Evolutionary conservation across 306 rosid genomes (phyloP).

Genomic region (Lotus japonicus): DNA sequence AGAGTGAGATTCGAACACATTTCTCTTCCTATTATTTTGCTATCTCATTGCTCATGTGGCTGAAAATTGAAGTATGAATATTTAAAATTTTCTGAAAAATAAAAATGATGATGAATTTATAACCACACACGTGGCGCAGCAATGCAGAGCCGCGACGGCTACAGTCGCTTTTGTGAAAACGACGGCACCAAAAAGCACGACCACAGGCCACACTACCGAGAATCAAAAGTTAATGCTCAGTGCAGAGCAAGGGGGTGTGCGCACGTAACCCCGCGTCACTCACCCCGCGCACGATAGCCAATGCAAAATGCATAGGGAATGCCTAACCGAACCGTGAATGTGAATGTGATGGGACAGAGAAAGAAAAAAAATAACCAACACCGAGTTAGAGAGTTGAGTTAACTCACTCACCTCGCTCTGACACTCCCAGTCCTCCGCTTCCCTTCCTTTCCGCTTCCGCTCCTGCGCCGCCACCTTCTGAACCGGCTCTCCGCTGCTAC

Average conservation of each 20-base stretch:
- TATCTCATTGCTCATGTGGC: too few species aligned
- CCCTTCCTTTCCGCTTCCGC: slow-evolving; percentile 61
- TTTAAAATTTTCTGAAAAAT: neutral
- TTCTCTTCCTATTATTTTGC: too few species aligned
- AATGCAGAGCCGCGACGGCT: neutral
- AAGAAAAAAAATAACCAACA: neutral
- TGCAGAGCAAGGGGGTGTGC: slow-evolving; percentile 16
- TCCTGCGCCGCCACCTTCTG: slow-evolving; percentile 32
- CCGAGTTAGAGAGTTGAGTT: neutral
- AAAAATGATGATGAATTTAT: neutral
- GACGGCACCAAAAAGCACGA: neutral
- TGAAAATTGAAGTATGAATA: neutral
- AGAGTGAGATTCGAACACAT: too few species aligned
- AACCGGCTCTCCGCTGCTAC: slow-evolving; percentile 43
- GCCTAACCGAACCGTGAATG: neutral
- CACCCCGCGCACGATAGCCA: slow-evolving; percentile 26
- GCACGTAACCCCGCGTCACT: slow-evolving; percentile 28
- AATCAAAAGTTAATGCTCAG: neutral
- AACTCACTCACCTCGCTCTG: slow-evolving; percentile 62
- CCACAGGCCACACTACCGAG: too few species aligned
- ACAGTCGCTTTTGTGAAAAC: neutral
- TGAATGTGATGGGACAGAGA: neutral
- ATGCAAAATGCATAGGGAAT: too few species aligned
- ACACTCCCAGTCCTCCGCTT: slow-evolving; percentile 42
- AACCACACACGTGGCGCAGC: neutral